These are phyloP conservation scores for Aspergillus bridgeri DNA, from an alignment of 495 filamentous ascomycete species.

Conservation along the genomic window DNA sequence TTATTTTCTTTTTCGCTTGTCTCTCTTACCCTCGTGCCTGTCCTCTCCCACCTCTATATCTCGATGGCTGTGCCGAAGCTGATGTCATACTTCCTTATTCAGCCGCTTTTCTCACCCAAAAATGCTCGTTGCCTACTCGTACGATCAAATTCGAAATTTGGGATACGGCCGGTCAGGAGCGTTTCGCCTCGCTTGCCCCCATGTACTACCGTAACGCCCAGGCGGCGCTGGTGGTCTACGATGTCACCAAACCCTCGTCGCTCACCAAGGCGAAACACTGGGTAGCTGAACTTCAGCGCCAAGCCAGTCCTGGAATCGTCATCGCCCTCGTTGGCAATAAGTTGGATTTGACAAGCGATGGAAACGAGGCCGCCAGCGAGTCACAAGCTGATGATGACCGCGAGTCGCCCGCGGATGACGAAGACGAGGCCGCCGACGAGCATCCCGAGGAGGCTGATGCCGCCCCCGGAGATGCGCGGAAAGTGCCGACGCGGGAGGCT, in stretches of 20 bases:
- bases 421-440: conserved; percentile 35
- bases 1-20: background rate
- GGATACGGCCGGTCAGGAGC: conserved; percentile 98
- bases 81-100: conserved; percentile 22
- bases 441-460: conserved; percentile 56
- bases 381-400: conserved; percentile 25
- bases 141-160: conserved; percentile 99
- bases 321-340: conserved; percentile 98
- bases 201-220: conserved; percentile 99
- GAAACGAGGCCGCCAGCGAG: conserved; percentile 36
- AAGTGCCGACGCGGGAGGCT: conserved; percentile 84
- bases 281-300: conserved; percentile 96
- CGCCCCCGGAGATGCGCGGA: conserved; percentile 73
- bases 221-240: conserved; percentile 97
- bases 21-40: background rate
- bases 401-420: conserved; percentile 28
- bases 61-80: conserved; percentile 14
- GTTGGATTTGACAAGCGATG: conserved; percentile 74
- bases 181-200: conserved; percentile 92
- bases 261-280: conserved; percentile 97
- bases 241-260: conserved; percentile 94
- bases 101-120: conserved; percentile 98
- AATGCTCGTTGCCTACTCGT: conserved; percentile 91
- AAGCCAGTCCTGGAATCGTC: conserved; percentile 96
- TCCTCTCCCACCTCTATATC: background rate